A percentile compares a stretch with the other conserved stretches of the same genome.
Evolutionary conservation across 1,139 yeast species (phyloP).

Genomic region (Yamadazyma pseudoaaseri): DNA sequence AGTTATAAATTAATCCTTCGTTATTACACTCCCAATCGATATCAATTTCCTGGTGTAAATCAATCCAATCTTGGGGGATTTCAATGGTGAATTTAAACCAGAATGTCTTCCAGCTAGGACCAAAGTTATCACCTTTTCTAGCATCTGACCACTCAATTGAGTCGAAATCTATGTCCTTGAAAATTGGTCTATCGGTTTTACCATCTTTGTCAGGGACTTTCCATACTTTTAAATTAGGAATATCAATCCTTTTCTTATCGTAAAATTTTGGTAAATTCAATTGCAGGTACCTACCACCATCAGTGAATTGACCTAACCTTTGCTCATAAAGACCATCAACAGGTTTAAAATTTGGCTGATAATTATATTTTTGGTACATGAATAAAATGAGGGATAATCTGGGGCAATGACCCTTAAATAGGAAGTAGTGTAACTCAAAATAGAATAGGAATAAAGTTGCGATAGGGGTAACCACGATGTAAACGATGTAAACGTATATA

Average conservation of each 20-base stretch:
- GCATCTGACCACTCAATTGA: constrained; percentile 55
- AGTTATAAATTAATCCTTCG: constrained; percentile 78
- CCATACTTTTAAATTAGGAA: constrained; percentile 52
- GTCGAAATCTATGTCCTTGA: constrained; percentile 55
- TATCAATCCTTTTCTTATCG: constrained; percentile 55
- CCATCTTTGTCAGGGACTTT: constrained; percentile 59
- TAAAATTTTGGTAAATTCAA: constrained; percentile 84
- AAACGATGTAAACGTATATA: too few species aligned
- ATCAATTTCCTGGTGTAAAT: constrained; percentile 49
- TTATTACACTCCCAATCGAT: constrained; percentile 86
- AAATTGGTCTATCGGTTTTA: constrained; percentile 66
- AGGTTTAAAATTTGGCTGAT: constrained; percentile 79
- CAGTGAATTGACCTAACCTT: constrained; percentile 78
- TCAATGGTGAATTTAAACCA: constrained; percentile 77
- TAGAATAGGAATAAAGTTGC: too few species aligned
- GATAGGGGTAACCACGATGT: too few species aligned
- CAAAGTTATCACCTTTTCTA: constrained; percentile 73
- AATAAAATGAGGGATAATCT: too few species aligned
- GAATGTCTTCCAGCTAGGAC: constrained; percentile 96
- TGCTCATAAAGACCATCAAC: constrained; percentile 75
- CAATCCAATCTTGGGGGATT: constrained; percentile 62
- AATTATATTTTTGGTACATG: constrained; percentile 39
- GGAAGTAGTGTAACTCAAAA: too few species aligned
- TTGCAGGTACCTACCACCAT: constrained; percentile 63
- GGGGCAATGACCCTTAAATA: too few species aligned